Percentiles rank a stretch among this genome's conserved stretches.
Evolutionary conservation across 768 basidiomycete genomes (phyloP).

Genomic region (Boletus coccyginus): DNA sequence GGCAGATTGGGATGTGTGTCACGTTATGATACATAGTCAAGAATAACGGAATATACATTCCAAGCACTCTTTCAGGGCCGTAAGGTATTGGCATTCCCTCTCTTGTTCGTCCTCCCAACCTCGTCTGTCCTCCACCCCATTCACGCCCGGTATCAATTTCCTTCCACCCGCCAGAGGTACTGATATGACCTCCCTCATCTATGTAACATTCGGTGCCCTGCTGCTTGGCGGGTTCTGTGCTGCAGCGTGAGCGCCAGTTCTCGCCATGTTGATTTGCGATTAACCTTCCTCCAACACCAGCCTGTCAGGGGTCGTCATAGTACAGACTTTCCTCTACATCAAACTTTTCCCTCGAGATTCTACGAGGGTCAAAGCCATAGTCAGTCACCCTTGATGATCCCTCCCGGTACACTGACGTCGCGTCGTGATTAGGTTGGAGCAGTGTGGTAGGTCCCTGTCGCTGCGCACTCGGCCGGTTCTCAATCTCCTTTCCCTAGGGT

Average conservation of each 20-base stretch:
- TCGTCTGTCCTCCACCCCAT: neutral
- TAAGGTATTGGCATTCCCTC: neutral
- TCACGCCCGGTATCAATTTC: no score
- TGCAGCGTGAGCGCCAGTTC: conserved; percentile 18
- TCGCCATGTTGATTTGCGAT: neutral
- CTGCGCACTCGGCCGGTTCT: neutral
- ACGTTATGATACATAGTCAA: no score
- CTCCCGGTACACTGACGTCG: neutral
- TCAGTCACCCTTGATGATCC: conserved; percentile 9
- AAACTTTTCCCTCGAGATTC: conserved; percentile 29
- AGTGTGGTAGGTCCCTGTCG: conserved; percentile 21
- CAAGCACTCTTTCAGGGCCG: neutral
- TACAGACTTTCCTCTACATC: conserved; percentile 29
- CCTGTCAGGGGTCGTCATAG: conserved; percentile 27
- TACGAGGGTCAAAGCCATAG: conserved; percentile 19
- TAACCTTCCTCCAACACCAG: conserved; percentile 7
- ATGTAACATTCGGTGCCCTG: conserved; percentile 27
- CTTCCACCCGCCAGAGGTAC: no score
- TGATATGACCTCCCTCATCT: conserved; percentile 13
- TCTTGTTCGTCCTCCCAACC: neutral
- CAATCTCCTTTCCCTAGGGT: conserved; percentile 8
- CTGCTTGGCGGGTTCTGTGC: conserved; percentile 31
- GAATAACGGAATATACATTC: neutral
- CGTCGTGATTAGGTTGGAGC: conserved; percentile 19
- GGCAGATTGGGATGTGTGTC: no score